Base-by-base conservation (phyloP, 2,329 filamentous ascomycete genomes). In the Colletotrichum shisoi region DNA sequence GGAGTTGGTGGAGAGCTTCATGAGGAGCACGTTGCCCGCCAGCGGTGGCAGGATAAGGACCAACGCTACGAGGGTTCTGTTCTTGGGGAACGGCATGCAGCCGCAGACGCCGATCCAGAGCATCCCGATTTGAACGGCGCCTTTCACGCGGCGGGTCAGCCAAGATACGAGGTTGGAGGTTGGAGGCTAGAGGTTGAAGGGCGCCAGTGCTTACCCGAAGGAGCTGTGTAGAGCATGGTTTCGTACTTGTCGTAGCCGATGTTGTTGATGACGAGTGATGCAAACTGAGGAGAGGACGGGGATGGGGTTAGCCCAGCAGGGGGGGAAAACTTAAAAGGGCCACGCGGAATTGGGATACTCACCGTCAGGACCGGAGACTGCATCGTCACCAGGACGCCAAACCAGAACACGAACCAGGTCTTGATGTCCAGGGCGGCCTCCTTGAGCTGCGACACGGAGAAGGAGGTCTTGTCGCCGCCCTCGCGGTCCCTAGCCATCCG, bases 251-350 rank as follows among this genome's bases (percentile, higher is more conserved):
- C 73, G 71, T 82, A 83, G 1, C 81, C 81, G 6, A 83, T 76
- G 12, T 74, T 76, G 51, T 80, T 79, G 71, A 85, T 85, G 21
- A 85, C 79, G 5, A 84, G 76, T 0, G 81, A 82, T 1, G 82
- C 81, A 67, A 85, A 85, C 72, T 80, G 58, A 9, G 44, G 46
- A 2, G 46, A 2, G 0, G 1, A 6, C 24, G 2, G 3, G 48
- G 46, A 59, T 46, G 2, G 3, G 48, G 46, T 64, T 46, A 63
- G 40, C 13, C 19, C 2, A 0, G 7, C 27, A 31, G 7, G 6
- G 15, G n/a, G n/a, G n/a, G n/a, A n/a, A n/a, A n/a, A n/a, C n/a
- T n/a, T n/a, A 8, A 1, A 1, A n/a, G 6, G 12, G 1, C 2
- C 5, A 3, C 8, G 9, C 13, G 7, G 6, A 4, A 17, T n/a